These are phyloP conservation scores for Exophiala lecanii-corni DNA, from an alignment of 2,329 filamentous ascomycete species.

Conservation along the genomic window DNA sequence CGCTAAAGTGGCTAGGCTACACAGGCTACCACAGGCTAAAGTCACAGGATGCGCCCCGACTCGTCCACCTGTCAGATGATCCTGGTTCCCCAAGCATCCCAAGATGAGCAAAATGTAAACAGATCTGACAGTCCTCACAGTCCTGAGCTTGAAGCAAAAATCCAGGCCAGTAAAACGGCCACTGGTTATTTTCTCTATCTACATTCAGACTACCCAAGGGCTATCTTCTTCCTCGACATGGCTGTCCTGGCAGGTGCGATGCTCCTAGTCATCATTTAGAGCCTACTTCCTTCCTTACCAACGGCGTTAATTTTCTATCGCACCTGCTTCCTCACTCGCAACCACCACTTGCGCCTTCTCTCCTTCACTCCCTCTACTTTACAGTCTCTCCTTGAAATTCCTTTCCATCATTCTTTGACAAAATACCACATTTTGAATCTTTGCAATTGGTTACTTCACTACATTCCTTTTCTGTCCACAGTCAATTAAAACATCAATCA, in stretches of 20 bases:
- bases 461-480: constrained; percentile 20
- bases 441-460: constrained; percentile 5
- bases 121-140: neutral
- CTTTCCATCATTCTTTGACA: constrained; percentile 1
- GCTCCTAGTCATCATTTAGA: neutral
- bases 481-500: constrained; percentile 12
- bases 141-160: no score
- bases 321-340: no score
- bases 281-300: neutral
- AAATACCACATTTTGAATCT: neutral
- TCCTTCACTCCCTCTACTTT: no score
- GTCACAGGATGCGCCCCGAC: neutral
- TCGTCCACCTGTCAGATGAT: neutral
- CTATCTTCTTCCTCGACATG: neutral
- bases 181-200: no score
- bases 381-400: no score
- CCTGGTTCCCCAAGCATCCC: neutral
- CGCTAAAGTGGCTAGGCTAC: neutral
- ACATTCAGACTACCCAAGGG: neutral
- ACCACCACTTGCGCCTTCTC: no score
- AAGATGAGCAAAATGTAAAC: constrained; percentile 12
- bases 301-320: neutral
- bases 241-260: neutral
- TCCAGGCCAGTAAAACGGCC: no score
- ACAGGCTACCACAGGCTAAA: neutral